Conservation (phyloP, 2,329 filamentous ascomycete genomes). For the Lachnellula arida region DNA sequence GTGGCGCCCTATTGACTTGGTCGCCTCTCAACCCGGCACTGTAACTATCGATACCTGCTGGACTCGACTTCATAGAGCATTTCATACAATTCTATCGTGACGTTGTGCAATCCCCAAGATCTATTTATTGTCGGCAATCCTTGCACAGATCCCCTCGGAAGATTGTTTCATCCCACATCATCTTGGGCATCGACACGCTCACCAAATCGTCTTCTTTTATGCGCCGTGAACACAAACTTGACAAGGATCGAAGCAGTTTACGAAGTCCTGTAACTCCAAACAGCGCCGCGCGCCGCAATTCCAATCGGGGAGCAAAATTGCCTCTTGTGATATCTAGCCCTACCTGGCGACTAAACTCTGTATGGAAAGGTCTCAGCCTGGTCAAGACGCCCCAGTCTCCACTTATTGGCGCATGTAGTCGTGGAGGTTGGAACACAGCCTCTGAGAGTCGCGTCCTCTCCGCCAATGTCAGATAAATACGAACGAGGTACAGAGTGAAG, state of each 20-base stretch:
- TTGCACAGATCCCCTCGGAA: constrained; percentile 22
- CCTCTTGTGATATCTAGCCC: constrained; percentile 8
- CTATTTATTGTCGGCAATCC: constrained; percentile 16
- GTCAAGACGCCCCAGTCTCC: constrained; percentile 14
- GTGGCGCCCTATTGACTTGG: background rate
- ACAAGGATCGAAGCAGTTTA: constrained; percentile 17
- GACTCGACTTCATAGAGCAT: background rate
- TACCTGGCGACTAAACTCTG: constrained; percentile 1
- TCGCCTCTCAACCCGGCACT: background rate
- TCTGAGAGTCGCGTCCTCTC: background rate
- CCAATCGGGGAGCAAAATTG: constrained; percentile 5
- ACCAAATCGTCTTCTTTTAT: constrained; percentile 13
- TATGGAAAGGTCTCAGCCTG: constrained; percentile 10
- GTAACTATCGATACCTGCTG: background rate
- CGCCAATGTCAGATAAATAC: background rate
- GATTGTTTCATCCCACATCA: constrained; percentile 27
- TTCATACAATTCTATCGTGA: background rate
- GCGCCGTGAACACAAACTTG: constrained; percentile 9
- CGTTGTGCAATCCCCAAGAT: constrained; percentile 7
- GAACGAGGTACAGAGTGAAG: background rate
- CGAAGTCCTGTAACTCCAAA: background rate
- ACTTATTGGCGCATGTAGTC: constrained; percentile 5
- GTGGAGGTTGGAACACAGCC: constrained; percentile 12
- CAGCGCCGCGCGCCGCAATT: constrained; percentile 8
- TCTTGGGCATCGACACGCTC: constrained; percentile 14